Conservation (phyloP, 352 stramenopile species). For the Pythium coloratum region DNA sequence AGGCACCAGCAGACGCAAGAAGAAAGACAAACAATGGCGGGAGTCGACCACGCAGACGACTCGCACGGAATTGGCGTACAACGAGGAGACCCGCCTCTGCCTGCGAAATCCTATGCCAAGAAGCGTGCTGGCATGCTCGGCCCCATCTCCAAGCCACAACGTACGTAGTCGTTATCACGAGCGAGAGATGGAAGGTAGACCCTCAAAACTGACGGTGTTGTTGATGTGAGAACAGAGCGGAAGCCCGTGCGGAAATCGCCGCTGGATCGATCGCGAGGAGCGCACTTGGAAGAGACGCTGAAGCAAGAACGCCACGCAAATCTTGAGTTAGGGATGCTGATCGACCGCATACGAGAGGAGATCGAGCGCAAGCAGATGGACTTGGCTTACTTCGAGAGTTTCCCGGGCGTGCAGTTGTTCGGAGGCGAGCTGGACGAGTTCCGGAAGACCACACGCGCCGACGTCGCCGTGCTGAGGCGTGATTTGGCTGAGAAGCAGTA, state of each 20-base stretch:
- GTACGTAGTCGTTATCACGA: constrained; percentile 18
- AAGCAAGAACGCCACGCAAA: constrained; percentile 47
- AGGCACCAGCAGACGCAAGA: not conserved
- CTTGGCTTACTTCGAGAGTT: constrained; percentile 73
- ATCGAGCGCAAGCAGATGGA: constrained; percentile 81
- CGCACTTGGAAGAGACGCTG: constrained; percentile 72
- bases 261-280: constrained; percentile 57
- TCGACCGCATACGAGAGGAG: constrained; percentile 62
- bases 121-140: constrained; percentile 72
- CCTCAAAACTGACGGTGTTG: not conserved
- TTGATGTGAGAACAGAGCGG: constrained; percentile 21
- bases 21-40: not conserved
- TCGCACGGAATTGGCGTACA: not conserved
- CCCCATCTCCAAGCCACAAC: constrained; percentile 57
- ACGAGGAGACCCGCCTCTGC: not conserved
- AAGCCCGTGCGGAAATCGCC: constrained; percentile 35
- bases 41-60: not conserved
- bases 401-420: constrained; percentile 55
- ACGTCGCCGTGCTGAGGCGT: constrained; percentile 36
- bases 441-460: constrained; percentile 33
- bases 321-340: constrained; percentile 36
- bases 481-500: constrained; percentile 60
- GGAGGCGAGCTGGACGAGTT: constrained; percentile 52
- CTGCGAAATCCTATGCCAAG: constrained; percentile 36
- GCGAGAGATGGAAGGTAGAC: not conserved